Base-by-base conservation (phyloP, 164 flowering plant species). In the Akebia trifoliata region DNA sequence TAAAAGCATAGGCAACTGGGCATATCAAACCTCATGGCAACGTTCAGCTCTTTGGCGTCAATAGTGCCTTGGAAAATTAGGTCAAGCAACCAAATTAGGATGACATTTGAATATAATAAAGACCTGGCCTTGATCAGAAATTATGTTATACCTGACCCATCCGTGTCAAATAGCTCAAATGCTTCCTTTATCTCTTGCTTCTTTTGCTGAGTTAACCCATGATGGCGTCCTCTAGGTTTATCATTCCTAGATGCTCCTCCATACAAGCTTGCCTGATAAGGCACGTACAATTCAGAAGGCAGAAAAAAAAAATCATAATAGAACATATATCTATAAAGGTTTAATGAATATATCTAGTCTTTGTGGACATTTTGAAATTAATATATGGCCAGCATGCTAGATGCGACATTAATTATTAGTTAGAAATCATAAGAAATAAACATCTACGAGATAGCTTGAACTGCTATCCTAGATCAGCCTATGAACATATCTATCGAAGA, bases 11-110 rank as follows among this genome's bases (percentile, higher is more conserved):
- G 22, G 24, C 2, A 28, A 55, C n/a, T 35, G 12, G 35, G 20
- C 14, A 10, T 26, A 54, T 8, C 45, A 52, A 67, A 94, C 99
- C 99, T 94, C 99, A 94, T 94, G 45, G 99, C 99, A 51, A 87
- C 93, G 74, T 87, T 90, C 69, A 94, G 78, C 72, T 94, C 99
- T 58, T 83, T 90, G 14, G 97, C 95, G 78, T 94, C 99, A 76
- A 93, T 94, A 9, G 93, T 94, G 30, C 93, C 97, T 92, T 29
- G 5, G 52, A 0, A 57, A 38, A 61, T 36, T 49, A 57, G 61
- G 29, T 18, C 24, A 62, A 46, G 37, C n/a, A 29, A 56, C 26
- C 54, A 11, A 48, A 31, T 62, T 26, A 39, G 28, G 32, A 32
- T 53, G 31, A 36, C 26, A 43, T 42, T 11, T 8, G 22, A 20